Evolutionary conservation across 2,329 filamentous ascomycete species (phyloP), one percentile per base, ranked within the genome.

Genomic region (Spiromastix sp.): DNA sequence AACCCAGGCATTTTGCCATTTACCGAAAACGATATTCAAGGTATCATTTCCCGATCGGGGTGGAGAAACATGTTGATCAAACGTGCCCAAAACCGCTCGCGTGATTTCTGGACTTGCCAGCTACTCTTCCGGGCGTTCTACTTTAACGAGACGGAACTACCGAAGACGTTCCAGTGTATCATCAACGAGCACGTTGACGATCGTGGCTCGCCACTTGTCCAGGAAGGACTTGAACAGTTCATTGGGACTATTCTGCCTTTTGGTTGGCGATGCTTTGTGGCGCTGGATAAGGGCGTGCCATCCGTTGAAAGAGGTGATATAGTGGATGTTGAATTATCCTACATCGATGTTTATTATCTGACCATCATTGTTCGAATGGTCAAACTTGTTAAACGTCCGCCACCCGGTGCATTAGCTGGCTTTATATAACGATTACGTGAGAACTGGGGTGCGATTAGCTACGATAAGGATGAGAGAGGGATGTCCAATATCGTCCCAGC

Each of bases 81-180:
- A 16, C 46, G 64, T n/a, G 65, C 71, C 16, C 53, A 54, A 10
- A 45, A 35, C 4, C 34, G 48, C 44, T 49, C 62, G 47, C 32
- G 51, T 42, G 42, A 55, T 5, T 67, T 67, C 46, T 79, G 74
- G 75, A 50, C 57, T 2, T 49, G 59, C 10, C 63, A 70, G 49
- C 65, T 75, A 2, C 57, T 79, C 25, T 70, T 71, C 55, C 71
- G 75, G 28, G 73, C 72, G 10, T 66, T 70, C 46, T 66, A 74
- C 47, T 75, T 71, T 50, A 58, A 59, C 7, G 68, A 77, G 46
- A 65, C 64, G 8, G 34, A 53, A 1, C 52, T 77, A 4, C 73
- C 74, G 1, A 49, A 63, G 11, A 65, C 60, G 0, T 67, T 71
- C 42, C 47, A 54, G 17, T 61, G 52, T 40, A 32, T 56, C 16